Evolutionary conservation across 23 red algal genomes (phyloP), one percentile per base, ranked within the genome.

Genomic region (Agarophyton chilense): DNA sequence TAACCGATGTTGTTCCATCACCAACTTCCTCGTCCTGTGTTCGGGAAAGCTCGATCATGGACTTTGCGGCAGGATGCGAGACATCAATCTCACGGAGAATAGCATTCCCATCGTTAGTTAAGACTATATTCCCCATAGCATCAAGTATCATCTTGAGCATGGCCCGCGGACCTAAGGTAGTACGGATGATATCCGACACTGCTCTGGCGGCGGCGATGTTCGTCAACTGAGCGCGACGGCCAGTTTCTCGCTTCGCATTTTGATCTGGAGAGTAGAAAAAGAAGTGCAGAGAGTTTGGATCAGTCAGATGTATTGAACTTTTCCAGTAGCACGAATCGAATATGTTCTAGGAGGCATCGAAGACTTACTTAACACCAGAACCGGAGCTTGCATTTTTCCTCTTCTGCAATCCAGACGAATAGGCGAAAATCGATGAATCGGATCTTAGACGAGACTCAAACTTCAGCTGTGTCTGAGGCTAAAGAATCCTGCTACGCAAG

Each of bases 81-180:
- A 99, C 97, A 50, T 99, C 97, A 52, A 99, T 94, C 86, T 99
- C 97, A 21, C 97, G 85, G 13, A 99, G 60, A 56, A 99, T 96
- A 19, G 93, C 93, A 83, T 99, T 95, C 22, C 97, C 97, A 67
- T 99, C 97, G 31, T 95, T 95, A 16, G 97, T 99, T 40, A 99
- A 70, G 24, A 96, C 93, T 38, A 99, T 83, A 5, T 83, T 84
- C 5, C 97, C 97, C 84, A 92, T 87, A 28, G 97, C 97, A 57
- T 99, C 97, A 44, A 99, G 91, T 40, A 99, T 96, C 92, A 99
- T 95, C 63, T 99, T 99, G 2, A 99, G 74, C 97, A 99, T 99
- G 4, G 97, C 97, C 0, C 97, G 97, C 17, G 97, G 97, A 58
- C 97, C 97, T 19, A 99, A 79, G 1, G 97, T 99, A 14, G 97